Base-by-base conservation (phyloP, 164 flowering plant genomes). In the Magnolia officinalis region DNA sequence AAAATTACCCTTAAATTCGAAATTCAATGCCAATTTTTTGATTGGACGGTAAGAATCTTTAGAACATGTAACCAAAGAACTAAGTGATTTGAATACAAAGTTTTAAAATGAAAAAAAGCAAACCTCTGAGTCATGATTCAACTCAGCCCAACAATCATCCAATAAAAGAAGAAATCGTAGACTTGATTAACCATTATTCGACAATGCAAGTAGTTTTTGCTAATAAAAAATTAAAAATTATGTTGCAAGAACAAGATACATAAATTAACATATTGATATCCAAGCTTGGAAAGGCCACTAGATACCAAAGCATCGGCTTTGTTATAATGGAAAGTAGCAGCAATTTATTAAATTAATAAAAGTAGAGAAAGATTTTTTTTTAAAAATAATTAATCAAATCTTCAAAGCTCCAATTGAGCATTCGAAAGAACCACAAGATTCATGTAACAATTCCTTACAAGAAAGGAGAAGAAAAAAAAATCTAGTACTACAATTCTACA, bases 111-210 rank as follows among this genome's bases (percentile, higher is more conserved):
- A 73, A 69, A 55, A 55, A 16, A 50, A 24, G 11, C 72, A 70
- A 71, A 82, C 84, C 82, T 77, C 18, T 55, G 50, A 45, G 67
- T 87, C 91, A 75, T 90, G 82, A 74, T 68, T 64, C 23, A 77
- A 72, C 71, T 88, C 91, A 6, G 82, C 93, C 93, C 93, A 90
- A 64, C 93, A 90, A 82, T 90, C 93, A 85, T 90, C 93, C 88
- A 80, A 74, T 72, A 64, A 13, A 74, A 23, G 20, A 16, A 71
- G 45, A 37, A 37, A 37, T 37, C 4, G 6, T 6, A 37, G 0
- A 4, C 6, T 37, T 37, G 45, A 37, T 37, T 37, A 37, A 13
- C 29, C 24, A 31, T 9, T 75, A 2, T 21, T 19, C 20, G 37
- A 70, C 37, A 63, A 61, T 61, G 2, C 5, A 8, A 63, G 26